phyloP scores from a whole-genome alignment of 495 filamentous ascomycete species.

The Aspergillus bridgeri region DNA sequence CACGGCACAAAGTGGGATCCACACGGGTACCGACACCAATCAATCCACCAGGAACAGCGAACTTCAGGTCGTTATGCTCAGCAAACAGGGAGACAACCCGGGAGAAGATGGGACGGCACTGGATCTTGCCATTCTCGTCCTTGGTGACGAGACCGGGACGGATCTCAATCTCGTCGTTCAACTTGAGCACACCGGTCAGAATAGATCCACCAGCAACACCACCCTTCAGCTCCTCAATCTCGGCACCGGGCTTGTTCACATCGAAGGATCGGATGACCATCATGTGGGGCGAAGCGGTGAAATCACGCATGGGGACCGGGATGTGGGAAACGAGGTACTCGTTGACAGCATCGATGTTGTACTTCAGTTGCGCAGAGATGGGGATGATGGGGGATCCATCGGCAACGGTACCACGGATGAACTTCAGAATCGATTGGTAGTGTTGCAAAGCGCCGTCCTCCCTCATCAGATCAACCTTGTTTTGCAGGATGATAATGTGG shows the following conservation, averaged over 20 bases:
- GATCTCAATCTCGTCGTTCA: slow-evolving; percentile 97
- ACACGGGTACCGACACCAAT: slow-evolving; percentile 97
- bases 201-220: slow-evolving; percentile 98
- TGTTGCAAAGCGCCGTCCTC: slow-evolving; percentile 89
- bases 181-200: slow-evolving; percentile 88
- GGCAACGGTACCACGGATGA: slow-evolving; percentile 94
- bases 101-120: slow-evolving; percentile 95
- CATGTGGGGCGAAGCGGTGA: slow-evolving; percentile 88
- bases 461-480: slow-evolving; percentile 97
- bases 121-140: slow-evolving; percentile 88
- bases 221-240: slow-evolving; percentile 97
- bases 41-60: slow-evolving; percentile 92
- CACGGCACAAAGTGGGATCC: slow-evolving; percentile 95
- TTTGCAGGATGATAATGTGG: slow-evolving; percentile 98
- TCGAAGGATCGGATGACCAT: slow-evolving; percentile 99
- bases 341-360: slow-evolving; percentile 98
- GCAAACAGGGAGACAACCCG: slow-evolving; percentile 92
- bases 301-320: slow-evolving; percentile 85
- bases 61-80: slow-evolving; percentile 95
- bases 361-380: slow-evolving; percentile 97
- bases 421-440: slow-evolving; percentile 93
- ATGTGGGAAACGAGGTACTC: slow-evolving; percentile 90
- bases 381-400: slow-evolving; percentile 95
- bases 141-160: slow-evolving; percentile 92
- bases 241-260: slow-evolving; percentile 99